Evolutionary conservation across 192 early-diverging fungal genomes (phyloP), one percentile per base, ranked within the genome.

Genomic region (Coemansia sp.): DNA sequence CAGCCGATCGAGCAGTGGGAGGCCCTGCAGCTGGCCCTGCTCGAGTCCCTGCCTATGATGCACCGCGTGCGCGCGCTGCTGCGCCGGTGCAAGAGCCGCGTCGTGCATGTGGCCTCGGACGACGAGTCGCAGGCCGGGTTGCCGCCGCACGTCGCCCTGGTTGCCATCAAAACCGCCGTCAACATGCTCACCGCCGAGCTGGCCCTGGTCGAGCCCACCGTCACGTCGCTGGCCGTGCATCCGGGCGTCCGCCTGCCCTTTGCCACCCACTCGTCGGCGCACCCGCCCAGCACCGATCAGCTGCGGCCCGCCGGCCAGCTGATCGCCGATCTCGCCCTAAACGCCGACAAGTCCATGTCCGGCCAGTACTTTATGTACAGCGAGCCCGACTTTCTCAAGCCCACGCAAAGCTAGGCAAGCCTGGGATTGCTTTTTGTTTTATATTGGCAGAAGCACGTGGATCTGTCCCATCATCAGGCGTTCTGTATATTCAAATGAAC

Each of bases 151-250:
- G 54, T 68, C 27, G 47, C 58, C 26, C 54, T 68, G 35, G 40
- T 57, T 2, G 66, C 66, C 4, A 61, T 68, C 49, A 68, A 68
- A 32, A 68, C 66, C 25, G 66, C 66, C 2, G 66, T 68, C 28
- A 68, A 68, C 34, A 44, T 68, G 53, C 21, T 57, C 17, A 68
- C 59, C 5, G 66, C 66, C 7, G 66, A 68, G 54, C 9, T 68
- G 14, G 66, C 66, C 27, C 10, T 68, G 32, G n/a, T 68, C 23
- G 66, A 61, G 31, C 58, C 66, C 15, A 21, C 45, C 4, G 17
- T 68, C 32, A 55, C 54, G 1, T 51, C 66, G 29, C 23, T 68
- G 14, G 66, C 66, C 14, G 59, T 68, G 21, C 66, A 68, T 38
- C 66, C 66, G 12, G 47, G 52, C 11, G 4, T 63, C 41, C 9